Evolutionary conservation across 371 early-diverging fungal species (phyloP).

Genomic region (Mucor indicus): DNA sequence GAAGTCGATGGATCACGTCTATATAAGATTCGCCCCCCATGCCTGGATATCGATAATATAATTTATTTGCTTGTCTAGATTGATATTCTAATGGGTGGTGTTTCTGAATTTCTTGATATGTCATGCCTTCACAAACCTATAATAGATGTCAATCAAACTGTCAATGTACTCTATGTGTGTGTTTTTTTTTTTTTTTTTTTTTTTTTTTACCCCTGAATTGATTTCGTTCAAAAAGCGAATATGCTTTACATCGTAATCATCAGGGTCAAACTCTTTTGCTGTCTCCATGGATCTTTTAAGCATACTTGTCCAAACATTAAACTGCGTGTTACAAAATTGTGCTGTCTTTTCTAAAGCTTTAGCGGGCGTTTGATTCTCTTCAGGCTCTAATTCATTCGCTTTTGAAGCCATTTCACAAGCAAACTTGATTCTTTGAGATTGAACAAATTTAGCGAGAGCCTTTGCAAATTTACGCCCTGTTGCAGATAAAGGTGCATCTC

Average conservation of each 20-base stretch:
- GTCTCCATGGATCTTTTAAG: slow-evolving; percentile 71
- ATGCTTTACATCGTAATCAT: slow-evolving; percentile 67
- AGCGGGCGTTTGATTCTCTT: slow-evolving; percentile 19
- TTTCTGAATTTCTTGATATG: slow-evolving; percentile 66
- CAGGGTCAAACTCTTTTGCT: slow-evolving; percentile 64
- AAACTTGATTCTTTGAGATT: slow-evolving; percentile 40
- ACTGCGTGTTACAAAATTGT: slow-evolving; percentile 34
- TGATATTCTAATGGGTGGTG: slow-evolving; percentile 68
- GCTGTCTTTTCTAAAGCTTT: slow-evolving; percentile 20
- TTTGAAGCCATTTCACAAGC: slow-evolving; percentile 32
- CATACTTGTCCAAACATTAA: slow-evolving; percentile 78
- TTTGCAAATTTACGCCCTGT: slow-evolving; percentile 60
- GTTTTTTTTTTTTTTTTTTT: not conserved
- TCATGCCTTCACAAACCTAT: slow-evolving; percentile 51
- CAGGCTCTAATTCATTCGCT: slow-evolving; percentile 21
- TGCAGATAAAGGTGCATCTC: slow-evolving; percentile 71
- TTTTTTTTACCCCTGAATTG: slow-evolving; percentile 74
- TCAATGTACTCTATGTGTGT: not conserved
- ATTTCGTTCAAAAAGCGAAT: slow-evolving; percentile 81
- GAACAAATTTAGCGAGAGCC: slow-evolving; percentile 68
- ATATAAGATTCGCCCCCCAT: slow-evolving; percentile 81
- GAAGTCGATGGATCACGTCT: slow-evolving; percentile 84
- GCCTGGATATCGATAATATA: slow-evolving; percentile 83
- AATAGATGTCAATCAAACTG: not conserved
- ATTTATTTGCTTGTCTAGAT: slow-evolving; percentile 66